Percentiles rank a stretch among this genome's conserved stretches.
Conservation (phyloP, 2,329 filamentous ascomycete species). For the Fusarium udum region DNA sequence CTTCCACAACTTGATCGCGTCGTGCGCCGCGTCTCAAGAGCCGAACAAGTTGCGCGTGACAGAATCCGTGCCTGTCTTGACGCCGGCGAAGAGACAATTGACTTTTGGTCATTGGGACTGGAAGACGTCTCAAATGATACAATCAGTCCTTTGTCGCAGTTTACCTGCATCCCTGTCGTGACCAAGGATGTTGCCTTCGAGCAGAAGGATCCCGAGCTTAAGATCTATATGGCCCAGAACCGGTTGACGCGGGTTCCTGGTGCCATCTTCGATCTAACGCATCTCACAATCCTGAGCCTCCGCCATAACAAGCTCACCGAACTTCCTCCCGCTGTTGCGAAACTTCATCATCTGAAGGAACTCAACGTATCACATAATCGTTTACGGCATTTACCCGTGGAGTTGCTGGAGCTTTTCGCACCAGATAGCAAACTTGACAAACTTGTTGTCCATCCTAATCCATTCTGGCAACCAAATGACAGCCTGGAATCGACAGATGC, state of each 20-base stretch:
- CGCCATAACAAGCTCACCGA: constrained; percentile 70
- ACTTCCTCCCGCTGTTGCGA: constrained; percentile 67
- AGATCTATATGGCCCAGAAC: constrained; percentile 71
- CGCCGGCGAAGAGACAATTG: constrained; percentile 65
- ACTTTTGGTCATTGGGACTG: constrained; percentile 68
- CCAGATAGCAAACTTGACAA: constrained; percentile 56
- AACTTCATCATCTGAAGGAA: constrained; percentile 65
- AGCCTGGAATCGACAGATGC: constrained; percentile 8
- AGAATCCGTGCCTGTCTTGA: constrained; percentile 66
- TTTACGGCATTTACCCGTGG: constrained; percentile 68
- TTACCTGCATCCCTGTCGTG: constrained; percentile 64
- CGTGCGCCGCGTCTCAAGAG: constrained; percentile 46
- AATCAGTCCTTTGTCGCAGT: constrained; percentile 64
- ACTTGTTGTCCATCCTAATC: constrained; percentile 70
- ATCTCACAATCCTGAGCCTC: constrained; percentile 72
- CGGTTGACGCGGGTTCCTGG: constrained; percentile 64
- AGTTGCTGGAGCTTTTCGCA: constrained; percentile 67
- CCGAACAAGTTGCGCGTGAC: constrained; percentile 56
- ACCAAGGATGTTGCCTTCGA: constrained; percentile 67
- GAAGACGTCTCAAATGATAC: constrained; percentile 64
- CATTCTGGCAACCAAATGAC: constrained; percentile 59
- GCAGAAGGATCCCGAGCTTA: constrained; percentile 65
- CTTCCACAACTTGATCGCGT: constrained; percentile 52
- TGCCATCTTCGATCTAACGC: constrained; percentile 68
- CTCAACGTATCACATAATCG: constrained; percentile 74